These are phyloP conservation scores for Talaromyces ruber DNA, from an alignment of 495 filamentous ascomycete genomes.

Conservation along the genomic window DNA sequence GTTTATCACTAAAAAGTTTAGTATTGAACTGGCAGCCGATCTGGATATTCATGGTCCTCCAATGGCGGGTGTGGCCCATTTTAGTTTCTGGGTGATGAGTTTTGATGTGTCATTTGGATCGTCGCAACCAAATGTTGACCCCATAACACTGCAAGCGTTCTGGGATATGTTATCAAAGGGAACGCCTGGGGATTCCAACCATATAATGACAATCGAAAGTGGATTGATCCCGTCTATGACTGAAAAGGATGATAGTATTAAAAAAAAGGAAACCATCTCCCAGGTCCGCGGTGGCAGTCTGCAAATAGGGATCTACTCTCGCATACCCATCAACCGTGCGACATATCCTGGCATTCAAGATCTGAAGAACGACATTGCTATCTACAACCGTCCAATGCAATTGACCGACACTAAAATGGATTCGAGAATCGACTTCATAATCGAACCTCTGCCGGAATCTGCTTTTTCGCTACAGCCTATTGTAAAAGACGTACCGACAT, in stretches of 20 bases:
- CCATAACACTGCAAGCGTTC: background rate
- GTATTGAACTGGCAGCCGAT: constrained; percentile 21
- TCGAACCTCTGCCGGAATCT: background rate
- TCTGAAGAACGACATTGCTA: background rate
- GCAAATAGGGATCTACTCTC: background rate
- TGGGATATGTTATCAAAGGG: background rate
- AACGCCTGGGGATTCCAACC: background rate
- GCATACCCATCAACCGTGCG: background rate
- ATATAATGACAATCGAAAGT: background rate
- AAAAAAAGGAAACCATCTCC: background rate
- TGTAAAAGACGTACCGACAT: background rate
- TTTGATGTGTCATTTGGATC: constrained; percentile 38
- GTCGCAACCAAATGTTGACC: background rate
- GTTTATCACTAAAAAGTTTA: constrained; percentile 22
- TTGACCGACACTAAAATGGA: background rate
- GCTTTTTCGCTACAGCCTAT: background rate
- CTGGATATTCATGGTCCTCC: constrained; percentile 29
- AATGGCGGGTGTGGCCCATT: constrained; percentile 16
- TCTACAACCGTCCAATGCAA: background rate
- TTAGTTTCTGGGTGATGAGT: constrained; percentile 34
- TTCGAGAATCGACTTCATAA: background rate
- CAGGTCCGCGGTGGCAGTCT: background rate
- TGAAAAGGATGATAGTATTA: background rate
- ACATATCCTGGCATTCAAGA: background rate
- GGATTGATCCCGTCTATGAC: background rate